These are phyloP conservation scores for Pythium diclinum DNA, from an alignment of 352 stramenopile genomes.

Conservation along the genomic window DNA sequence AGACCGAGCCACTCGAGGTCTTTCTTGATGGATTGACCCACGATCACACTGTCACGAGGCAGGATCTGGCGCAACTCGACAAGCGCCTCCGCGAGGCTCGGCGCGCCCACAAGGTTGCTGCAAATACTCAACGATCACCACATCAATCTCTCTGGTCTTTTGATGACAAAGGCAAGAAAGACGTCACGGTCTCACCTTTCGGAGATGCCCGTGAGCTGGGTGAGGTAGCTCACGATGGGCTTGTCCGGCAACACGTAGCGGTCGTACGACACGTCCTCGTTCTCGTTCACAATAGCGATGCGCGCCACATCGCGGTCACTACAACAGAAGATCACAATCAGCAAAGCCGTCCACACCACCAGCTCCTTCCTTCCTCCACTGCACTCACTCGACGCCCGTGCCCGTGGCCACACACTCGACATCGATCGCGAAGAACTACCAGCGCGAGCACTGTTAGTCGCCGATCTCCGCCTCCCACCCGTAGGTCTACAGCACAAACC, in stretches of 20 bases:
- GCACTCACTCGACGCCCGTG: conserved; percentile 60
- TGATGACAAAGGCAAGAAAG: no score
- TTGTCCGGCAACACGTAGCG: conserved; percentile 86
- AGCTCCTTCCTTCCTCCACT: neutral
- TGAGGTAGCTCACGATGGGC: conserved; percentile 89
- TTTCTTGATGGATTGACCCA: conserved; percentile 92
- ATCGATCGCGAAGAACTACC: conserved; percentile 90
- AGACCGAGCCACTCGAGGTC: conserved; percentile 90
- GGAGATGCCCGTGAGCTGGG: conserved; percentile 86
- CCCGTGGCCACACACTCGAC: conserved; percentile 92
- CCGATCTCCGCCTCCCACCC: neutral
- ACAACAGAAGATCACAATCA: neutral
- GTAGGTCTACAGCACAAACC: no score
- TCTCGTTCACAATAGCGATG: conserved; percentile 87
- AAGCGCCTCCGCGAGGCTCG: conserved; percentile 71
- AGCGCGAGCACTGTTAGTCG: conserved; percentile 3
- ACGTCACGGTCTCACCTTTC: conserved; percentile 43
- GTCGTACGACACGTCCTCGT: conserved; percentile 85
- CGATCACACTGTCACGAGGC: conserved; percentile 82
- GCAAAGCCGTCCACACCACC: neutral
- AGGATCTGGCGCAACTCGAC: conserved; percentile 71
- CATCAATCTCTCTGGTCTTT: no score
- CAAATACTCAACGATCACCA: no score
- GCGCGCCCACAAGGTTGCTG: conserved; percentile 64
- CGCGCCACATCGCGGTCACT: conserved; percentile 88